Evolutionary conservation across 805 yeast genomes (phyloP).

Genomic region (Kazachstania africana): DNA sequence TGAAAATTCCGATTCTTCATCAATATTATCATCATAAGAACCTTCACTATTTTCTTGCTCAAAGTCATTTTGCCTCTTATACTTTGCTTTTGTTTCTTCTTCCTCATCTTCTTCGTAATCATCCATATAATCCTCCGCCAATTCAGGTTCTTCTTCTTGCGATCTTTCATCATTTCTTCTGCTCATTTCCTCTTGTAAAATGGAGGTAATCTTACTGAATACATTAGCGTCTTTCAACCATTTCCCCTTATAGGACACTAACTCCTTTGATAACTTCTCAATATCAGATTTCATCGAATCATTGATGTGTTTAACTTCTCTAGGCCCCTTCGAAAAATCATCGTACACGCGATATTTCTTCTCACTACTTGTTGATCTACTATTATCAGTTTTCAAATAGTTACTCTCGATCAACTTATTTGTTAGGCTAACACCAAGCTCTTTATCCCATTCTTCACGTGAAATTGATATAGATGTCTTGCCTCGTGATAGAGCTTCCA

Average conservation of each 20-base stretch:
- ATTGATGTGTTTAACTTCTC: slow-evolving; percentile 17
- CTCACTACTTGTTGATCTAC: slow-evolving; percentile 1
- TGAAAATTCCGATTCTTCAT: not conserved
- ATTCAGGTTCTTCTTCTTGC: slow-evolving; percentile 7
- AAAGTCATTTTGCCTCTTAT: not conserved
- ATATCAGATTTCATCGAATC: slow-evolving; percentile 16
- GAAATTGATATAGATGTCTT: slow-evolving; percentile 15
- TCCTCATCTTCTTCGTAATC: slow-evolving; percentile 4
- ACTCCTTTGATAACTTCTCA: slow-evolving; percentile 12
- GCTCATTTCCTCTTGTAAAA: slow-evolving; percentile 17
- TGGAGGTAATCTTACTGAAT: slow-evolving; percentile 15
- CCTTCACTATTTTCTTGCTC: slow-evolving; percentile 1
- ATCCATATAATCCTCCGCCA: slow-evolving; percentile 8
- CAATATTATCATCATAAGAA: slow-evolving; percentile 1
- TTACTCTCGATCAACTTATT: slow-evolving; percentile 12
- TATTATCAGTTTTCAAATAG: slow-evolving; percentile 9
- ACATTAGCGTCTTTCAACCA: slow-evolving; percentile 24
- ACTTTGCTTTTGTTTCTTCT: not conserved
- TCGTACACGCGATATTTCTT: slow-evolving; percentile 14
- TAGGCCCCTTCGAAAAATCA: slow-evolving; percentile 19
- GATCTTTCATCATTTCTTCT: slow-evolving; percentile 9
- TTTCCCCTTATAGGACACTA: slow-evolving; percentile 15
- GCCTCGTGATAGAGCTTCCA: slow-evolving; percentile 13
- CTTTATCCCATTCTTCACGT: slow-evolving; percentile 19
- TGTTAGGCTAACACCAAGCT: slow-evolving; percentile 15